phyloP scores from a whole-genome alignment of 306 rosid species.

The Bauhinia variegata region DNA sequence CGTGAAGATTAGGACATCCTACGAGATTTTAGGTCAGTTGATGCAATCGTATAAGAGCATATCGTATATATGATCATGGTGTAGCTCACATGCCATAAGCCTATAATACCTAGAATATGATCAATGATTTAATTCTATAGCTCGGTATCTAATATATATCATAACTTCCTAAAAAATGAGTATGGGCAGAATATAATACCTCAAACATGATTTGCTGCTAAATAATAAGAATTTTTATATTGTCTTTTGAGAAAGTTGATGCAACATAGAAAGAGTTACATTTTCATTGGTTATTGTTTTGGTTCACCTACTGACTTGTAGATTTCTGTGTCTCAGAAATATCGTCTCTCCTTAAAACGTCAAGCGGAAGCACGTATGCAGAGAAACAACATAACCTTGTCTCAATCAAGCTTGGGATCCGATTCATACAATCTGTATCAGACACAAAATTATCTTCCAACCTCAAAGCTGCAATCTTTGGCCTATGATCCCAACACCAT shows the following conservation, averaged over 20 bases:
- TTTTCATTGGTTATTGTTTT: constrained; percentile 1
- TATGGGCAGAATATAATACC: constrained; percentile 4
- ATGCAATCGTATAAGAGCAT: too few relatives aligned
- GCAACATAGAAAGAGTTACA: neutral
- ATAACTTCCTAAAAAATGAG: too few relatives aligned
- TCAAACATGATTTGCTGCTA: constrained; percentile 2
- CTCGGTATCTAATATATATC: too few relatives aligned
- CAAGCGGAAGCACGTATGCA: neutral
- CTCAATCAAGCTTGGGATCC: neutral
- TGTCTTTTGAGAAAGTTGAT: neutral
- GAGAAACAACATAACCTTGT: neutral
- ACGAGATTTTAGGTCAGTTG: too few relatives aligned
- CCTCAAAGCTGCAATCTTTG: neutral
- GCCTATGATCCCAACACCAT: neutral
- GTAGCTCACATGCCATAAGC: too few relatives aligned
- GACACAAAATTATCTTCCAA: neutral
- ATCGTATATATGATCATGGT: too few relatives aligned
- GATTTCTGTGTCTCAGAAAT: constrained; percentile 21
- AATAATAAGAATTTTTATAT: constrained; percentile 1
- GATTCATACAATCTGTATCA: neutral
- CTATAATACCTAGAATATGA: too few relatives aligned
- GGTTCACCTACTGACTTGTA: neutral
- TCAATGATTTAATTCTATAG: too few relatives aligned
- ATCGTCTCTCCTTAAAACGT: neutral
- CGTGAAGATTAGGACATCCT: too few relatives aligned